Evolutionary conservation across 192 early-diverging fungal species (phyloP).

Genomic region (Jimgerdemannia lactiflua): DNA sequence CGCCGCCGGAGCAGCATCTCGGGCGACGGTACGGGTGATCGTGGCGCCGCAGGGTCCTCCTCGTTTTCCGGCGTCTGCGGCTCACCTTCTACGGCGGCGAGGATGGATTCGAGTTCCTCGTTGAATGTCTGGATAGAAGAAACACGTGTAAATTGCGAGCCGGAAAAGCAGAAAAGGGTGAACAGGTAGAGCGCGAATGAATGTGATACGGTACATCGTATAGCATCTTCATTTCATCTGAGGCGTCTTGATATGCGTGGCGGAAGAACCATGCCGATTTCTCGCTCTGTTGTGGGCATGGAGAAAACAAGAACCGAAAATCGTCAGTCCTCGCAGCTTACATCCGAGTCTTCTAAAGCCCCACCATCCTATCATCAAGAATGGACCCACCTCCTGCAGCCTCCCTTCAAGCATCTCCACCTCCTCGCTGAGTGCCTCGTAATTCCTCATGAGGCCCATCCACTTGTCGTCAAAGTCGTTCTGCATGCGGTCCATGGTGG

Average conservation of each 20-base stretch:
- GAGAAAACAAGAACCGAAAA: neutral
- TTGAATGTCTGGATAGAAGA: conserved; percentile 8
- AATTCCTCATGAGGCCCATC: conserved; percentile 13
- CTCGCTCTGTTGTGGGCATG: conserved; percentile 2
- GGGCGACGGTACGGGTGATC: neutral
- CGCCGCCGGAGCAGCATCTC: neutral
- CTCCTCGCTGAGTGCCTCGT: conserved; percentile 1
- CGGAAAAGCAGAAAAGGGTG: neutral
- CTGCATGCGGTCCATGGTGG: conserved; percentile 9
- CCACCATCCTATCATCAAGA: no score
- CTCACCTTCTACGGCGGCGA: neutral
- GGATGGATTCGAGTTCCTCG: conserved; percentile 13
- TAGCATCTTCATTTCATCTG: conserved; percentile 13
- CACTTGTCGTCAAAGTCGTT: conserved; percentile 14
- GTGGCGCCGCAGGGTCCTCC: neutral
- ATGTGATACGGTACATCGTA: neutral
- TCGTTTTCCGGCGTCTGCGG: neutral
- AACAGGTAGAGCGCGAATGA: neutral
- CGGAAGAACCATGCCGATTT: conserved; percentile 1
- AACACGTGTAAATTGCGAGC: neutral
- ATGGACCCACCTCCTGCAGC: conserved; percentile 7
- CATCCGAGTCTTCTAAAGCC: no score
- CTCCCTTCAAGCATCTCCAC: conserved; percentile 2
- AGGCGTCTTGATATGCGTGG: conserved; percentile 8
- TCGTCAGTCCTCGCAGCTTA: neutral